A percentile compares a stretch with the other conserved stretches of the same genome.
Conservation (phyloP, 1,284 basidiomycete species). For the Sanguinoderma infundibulare region DNA sequence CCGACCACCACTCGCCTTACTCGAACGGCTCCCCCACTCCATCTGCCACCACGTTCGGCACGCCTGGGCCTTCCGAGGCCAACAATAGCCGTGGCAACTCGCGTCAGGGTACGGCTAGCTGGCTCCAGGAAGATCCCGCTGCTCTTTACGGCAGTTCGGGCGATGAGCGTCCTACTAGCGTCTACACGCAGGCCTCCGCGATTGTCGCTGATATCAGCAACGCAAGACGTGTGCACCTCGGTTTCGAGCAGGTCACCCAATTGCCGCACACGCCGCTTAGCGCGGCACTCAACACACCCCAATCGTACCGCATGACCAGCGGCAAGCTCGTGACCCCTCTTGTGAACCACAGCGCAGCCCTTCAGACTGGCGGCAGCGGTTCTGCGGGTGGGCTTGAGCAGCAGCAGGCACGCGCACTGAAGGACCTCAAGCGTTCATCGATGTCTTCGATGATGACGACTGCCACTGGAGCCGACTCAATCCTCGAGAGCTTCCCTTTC, state of each 20-base stretch:
- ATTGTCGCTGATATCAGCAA: slow-evolving; percentile 64
- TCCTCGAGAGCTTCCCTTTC: slow-evolving; percentile 83
- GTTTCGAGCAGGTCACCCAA: slow-evolving; percentile 40
- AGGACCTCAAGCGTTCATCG: slow-evolving; percentile 62
- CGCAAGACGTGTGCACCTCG: slow-evolving; percentile 67
- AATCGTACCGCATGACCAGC: slow-evolving; percentile 63
- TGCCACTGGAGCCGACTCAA: slow-evolving; percentile 77
- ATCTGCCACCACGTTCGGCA: slow-evolving; percentile 48
- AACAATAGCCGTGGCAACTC: slow-evolving; percentile 19
- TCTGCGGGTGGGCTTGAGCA: slow-evolving; percentile 50
- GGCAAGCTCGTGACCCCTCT: slow-evolving; percentile 57
- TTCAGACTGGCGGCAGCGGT: slow-evolving; percentile 26
- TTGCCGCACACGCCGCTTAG: slow-evolving; percentile 34
- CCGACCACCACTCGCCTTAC: slow-evolving; percentile 57
- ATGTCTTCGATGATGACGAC: slow-evolving; percentile 65
- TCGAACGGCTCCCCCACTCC: slow-evolving; percentile 38
- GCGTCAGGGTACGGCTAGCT: slow-evolving; percentile 1
- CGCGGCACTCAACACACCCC: slow-evolving; percentile 40
- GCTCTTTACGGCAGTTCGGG: slow-evolving; percentile 14
- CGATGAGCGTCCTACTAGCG: slow-evolving; percentile 54
- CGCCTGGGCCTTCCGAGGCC: slow-evolving; percentile 32
- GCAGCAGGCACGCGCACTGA: slow-evolving; percentile 62
- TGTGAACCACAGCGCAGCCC: slow-evolving; percentile 30
- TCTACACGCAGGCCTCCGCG: slow-evolving; percentile 65
- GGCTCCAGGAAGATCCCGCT: slow-evolving; percentile 33